Percentiles rank a stretch among this genome's conserved stretches.
Evolutionary conservation across 2,329 filamentous ascomycete species (phyloP).

Genomic region (Paecilomyces fulvus): DNA sequence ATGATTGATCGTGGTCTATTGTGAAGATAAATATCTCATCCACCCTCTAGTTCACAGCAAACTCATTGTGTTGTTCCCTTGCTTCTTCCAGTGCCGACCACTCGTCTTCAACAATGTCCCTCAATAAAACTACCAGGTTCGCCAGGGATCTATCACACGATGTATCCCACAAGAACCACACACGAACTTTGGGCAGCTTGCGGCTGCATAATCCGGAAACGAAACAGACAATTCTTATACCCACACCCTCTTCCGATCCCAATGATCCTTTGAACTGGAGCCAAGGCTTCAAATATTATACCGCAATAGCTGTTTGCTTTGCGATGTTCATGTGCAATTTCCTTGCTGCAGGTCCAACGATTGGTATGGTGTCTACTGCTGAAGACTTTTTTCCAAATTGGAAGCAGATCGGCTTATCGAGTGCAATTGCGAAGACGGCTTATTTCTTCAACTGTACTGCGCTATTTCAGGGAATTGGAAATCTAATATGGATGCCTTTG

Average conservation of each 20-base stretch:
- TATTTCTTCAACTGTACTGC: slow-evolving; percentile 50
- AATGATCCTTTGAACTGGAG: slow-evolving; percentile 48
- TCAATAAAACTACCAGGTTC: neutral
- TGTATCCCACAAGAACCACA: neutral
- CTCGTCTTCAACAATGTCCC: neutral
- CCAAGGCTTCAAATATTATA: slow-evolving; percentile 26
- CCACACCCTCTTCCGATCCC: slow-evolving; percentile 42
- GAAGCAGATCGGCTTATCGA: neutral
- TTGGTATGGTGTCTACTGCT: slow-evolving; percentile 44
- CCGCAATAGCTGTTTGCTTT: slow-evolving; percentile 29
- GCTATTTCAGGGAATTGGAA: slow-evolving; percentile 41
- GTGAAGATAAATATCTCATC: too few relatives aligned
- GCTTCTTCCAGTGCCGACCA: neutral
- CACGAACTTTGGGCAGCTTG: slow-evolving; percentile 2
- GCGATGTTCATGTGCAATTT: slow-evolving; percentile 52
- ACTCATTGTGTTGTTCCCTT: neutral
- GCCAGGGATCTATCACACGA: neutral
- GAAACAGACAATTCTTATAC: slow-evolving; percentile 45
- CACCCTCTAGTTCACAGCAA: neutral
- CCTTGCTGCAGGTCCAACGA: slow-evolving; percentile 47
- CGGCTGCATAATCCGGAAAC: slow-evolving; percentile 16
- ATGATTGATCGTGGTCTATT: neutral
- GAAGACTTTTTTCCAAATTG: slow-evolving; percentile 35
- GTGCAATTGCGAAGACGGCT: slow-evolving; percentile 25
- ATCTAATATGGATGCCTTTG: slow-evolving; percentile 30